phyloP scores from a whole-genome alignment of 352 stramenopile species.

The Phytophthora sp. region DNA sequence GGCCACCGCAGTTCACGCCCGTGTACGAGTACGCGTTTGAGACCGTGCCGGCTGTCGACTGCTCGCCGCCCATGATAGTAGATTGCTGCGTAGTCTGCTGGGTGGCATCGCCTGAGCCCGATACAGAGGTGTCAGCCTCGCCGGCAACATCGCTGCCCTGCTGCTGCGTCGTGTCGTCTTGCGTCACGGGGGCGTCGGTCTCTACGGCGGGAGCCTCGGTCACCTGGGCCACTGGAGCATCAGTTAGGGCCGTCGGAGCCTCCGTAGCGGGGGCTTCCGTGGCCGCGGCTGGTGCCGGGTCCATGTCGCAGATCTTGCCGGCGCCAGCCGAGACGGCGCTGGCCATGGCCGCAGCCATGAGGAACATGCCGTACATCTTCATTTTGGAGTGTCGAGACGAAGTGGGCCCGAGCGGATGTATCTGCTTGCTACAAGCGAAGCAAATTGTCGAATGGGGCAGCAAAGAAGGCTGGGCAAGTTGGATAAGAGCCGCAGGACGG shows the following conservation, averaged over 20 bases:
- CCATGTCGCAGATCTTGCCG: slow-evolving; percentile 42
- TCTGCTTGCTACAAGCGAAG: slow-evolving; percentile 28
- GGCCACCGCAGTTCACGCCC: slow-evolving; percentile 54
- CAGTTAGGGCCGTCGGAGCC: background rate
- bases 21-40: slow-evolving; percentile 61
- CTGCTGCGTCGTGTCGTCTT: slow-evolving; percentile 9
- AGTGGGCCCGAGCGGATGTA: slow-evolving; percentile 16
- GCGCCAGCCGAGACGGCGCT: slow-evolving; percentile 25
- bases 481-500: slow-evolving; percentile 31
- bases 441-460: slow-evolving; percentile 35
- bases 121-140: slow-evolving; percentile 8
- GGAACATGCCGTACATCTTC: slow-evolving; percentile 43
- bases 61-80: slow-evolving; percentile 28
- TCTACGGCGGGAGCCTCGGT: background rate
- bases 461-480: slow-evolving; percentile 10
- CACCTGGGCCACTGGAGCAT: background rate
- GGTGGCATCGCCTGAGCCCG: slow-evolving; percentile 14
- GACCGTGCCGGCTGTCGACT: slow-evolving; percentile 47
- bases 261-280: slow-evolving; percentile 1
- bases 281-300: slow-evolving; percentile 20
- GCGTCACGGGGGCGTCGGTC: slow-evolving; percentile 14
- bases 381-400: slow-evolving; percentile 22
- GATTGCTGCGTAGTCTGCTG: slow-evolving; percentile 28
- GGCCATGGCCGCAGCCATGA: slow-evolving; percentile 38
- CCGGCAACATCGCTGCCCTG: slow-evolving; percentile 16